Conservation (phyloP, 495 filamentous ascomycete species). For the Pseudomonodictys pantanalensis region DNA sequence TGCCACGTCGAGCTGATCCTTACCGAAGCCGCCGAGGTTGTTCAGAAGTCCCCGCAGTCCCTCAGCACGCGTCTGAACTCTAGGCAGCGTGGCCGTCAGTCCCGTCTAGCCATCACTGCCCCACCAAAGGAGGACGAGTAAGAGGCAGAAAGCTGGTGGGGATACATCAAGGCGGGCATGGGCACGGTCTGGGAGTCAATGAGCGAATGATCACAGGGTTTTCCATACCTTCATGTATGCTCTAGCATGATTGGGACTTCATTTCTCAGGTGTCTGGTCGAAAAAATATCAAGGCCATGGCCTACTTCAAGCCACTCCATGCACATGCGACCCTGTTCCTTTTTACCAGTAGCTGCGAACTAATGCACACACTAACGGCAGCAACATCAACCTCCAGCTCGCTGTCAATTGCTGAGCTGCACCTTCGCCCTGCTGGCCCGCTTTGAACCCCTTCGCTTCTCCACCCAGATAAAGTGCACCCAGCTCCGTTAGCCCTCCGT, state of each 20-base stretch:
- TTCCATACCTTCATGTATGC: slow-evolving; percentile 13
- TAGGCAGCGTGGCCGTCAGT: slow-evolving; percentile 80
- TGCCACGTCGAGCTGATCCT: slow-evolving; percentile 99
- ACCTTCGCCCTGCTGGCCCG: slow-evolving; percentile 16
- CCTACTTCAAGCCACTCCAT: slow-evolving; percentile 3
- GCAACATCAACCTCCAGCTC: neutral
- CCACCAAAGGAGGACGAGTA: slow-evolving; percentile 53
- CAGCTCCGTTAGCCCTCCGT: slow-evolving; percentile 17
- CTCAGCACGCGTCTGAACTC: slow-evolving; percentile 67
- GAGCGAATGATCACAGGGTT: slow-evolving; percentile 32
- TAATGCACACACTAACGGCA: neutral
- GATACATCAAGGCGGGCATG: slow-evolving; percentile 2
- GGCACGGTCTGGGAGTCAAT: slow-evolving; percentile 28
- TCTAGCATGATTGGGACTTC: slow-evolving; percentile 22
- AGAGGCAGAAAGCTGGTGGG: neutral
- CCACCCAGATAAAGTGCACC: slow-evolving; percentile 27
- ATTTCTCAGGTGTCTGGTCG: slow-evolving; percentile 26
- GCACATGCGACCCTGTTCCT: neutral
- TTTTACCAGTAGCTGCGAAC: neutral
- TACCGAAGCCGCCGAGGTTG: slow-evolving; percentile 88
- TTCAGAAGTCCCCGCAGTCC: slow-evolving; percentile 73
- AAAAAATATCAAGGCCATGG: slow-evolving; percentile 26
- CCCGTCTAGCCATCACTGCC: slow-evolving; percentile 76
- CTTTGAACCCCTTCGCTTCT: slow-evolving; percentile 8
- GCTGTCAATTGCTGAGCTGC: neutral